Evolutionary conservation across 257 asterid species (phyloP).

Genomic region (Solanum ossicruentum): DNA sequence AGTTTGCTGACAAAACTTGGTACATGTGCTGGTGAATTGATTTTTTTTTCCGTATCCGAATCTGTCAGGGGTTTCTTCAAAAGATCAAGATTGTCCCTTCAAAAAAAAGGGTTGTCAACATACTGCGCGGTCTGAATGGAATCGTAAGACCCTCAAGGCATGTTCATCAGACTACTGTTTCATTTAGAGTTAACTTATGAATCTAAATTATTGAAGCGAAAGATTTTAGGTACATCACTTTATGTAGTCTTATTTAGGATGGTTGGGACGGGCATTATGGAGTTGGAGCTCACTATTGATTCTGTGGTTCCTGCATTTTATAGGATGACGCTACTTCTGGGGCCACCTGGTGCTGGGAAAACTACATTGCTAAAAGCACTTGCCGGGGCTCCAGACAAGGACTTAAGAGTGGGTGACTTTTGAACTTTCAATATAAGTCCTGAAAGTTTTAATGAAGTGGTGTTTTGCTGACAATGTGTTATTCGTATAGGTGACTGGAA

Average conservation of each 20-base stretch:
- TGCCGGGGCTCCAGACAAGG: constrained; percentile 57
- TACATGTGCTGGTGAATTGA: background rate
- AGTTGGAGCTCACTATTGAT: background rate
- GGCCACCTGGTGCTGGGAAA: constrained; percentile 92
- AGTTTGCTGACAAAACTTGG: background rate
- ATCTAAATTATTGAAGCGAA: background rate
- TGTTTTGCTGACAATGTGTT: background rate
- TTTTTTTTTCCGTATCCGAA: background rate
- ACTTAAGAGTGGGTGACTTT: constrained; percentile 27
- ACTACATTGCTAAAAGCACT: constrained; percentile 72
- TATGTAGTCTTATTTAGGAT: background rate
- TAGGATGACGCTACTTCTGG: constrained; percentile 90
- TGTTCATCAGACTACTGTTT: constrained; percentile 2
- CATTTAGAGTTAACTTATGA: background rate
- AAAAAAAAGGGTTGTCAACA: constrained; percentile 56
- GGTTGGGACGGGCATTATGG: background rate
- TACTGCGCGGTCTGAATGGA: constrained; percentile 70
- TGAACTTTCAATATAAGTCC: background rate
- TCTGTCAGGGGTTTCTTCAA: constrained; percentile 48
- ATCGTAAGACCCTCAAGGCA: constrained; percentile 80
- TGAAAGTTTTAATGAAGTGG: background rate
- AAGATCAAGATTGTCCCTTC: constrained; percentile 69
- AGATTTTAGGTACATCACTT: background rate
- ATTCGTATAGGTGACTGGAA: constrained; percentile 43
- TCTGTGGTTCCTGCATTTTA: background rate